Conservation (phyloP, 345 rosid species). For the Clausena lansium region DNA sequence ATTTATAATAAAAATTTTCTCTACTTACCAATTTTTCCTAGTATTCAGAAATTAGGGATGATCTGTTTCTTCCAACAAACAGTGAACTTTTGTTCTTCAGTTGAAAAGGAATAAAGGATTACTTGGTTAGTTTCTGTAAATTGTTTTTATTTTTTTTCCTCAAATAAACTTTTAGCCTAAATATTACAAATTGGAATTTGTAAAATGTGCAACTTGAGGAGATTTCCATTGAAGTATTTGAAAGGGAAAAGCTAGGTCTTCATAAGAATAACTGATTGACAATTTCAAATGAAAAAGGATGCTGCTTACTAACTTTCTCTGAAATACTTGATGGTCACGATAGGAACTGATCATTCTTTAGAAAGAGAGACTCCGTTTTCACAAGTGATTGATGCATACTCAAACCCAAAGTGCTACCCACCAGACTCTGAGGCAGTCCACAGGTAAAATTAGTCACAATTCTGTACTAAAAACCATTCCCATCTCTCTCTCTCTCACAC, state of each 20-base stretch:
- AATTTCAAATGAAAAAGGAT: neutral
- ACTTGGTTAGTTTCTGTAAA: neutral
- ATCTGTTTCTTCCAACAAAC: neutral
- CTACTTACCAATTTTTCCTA: neutral
- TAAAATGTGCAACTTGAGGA: neutral
- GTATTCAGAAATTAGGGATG: neutral
- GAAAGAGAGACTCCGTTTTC: slow-evolving; percentile 40
- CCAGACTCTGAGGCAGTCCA: slow-evolving; percentile 67
- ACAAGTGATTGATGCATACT: slow-evolving; percentile 78
- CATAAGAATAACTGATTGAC: neutral
- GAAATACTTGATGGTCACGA: slow-evolving; percentile 14
- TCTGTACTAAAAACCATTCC: neutral
- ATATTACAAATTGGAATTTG: slow-evolving; percentile 2
- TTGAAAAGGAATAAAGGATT: neutral
- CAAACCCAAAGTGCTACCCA: slow-evolving; percentile 74
- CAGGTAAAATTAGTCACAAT: slow-evolving; percentile 41
- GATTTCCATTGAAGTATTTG: neutral
- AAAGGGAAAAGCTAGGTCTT: neutral
- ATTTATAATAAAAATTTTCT: neutral
- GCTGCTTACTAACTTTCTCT: neutral
- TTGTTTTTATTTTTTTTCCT: neutral
- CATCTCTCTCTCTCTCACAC: neutral
- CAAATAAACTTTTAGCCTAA: neutral
- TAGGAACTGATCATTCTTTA: slow-evolving; percentile 36
- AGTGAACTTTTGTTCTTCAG: neutral